Percentiles rank a stretch among this genome's conserved stretches.
These are phyloP conservation scores for Priceomyces fermenticarens DNA, from an alignment of 805 yeast species.

Conservation along the genomic window DNA sequence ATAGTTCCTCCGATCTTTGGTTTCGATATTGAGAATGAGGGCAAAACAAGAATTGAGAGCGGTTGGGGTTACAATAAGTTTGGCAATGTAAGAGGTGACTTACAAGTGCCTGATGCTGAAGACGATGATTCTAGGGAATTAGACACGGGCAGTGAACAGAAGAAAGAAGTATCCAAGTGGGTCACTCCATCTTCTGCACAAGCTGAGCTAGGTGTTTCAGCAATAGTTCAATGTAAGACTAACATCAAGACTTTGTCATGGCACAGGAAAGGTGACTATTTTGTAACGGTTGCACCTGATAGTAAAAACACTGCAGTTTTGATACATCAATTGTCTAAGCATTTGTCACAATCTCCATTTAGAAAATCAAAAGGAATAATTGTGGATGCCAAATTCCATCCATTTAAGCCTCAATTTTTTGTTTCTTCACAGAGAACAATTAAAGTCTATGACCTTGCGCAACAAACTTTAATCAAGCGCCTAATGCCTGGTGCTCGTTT, in stretches of 20 bases:
- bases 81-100: slow-evolving; percentile 44
- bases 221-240: slow-evolving; percentile 62
- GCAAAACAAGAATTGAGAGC: slow-evolving; percentile 73
- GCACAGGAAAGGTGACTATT: slow-evolving; percentile 97
- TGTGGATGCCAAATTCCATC: slow-evolving; percentile 96
- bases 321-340: slow-evolving; percentile 92
- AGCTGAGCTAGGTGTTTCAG: slow-evolving; percentile 62
- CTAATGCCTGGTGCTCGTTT: slow-evolving; percentile 94
- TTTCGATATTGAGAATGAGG: slow-evolving; percentile 76
- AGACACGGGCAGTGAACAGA: slow-evolving; percentile 24
- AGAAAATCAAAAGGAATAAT: slow-evolving; percentile 88
- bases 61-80: slow-evolving; percentile 87
- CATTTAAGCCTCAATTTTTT: slow-evolving; percentile 87
- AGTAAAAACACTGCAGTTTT: slow-evolving; percentile 84
- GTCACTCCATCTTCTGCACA: slow-evolving; percentile 67
- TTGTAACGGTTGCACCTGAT: slow-evolving; percentile 95
- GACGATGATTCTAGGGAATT: slow-evolving; percentile 35
- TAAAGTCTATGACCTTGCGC: slow-evolving; percentile 85
- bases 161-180: slow-evolving; percentile 73
- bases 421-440: slow-evolving; percentile 93
- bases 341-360: slow-evolving; percentile 94
- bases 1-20: slow-evolving; percentile 91
- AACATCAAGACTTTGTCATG: slow-evolving; percentile 81
- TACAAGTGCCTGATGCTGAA: slow-evolving; percentile 37
- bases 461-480: slow-evolving; percentile 79